Base-by-base conservation (phyloP, 768 basidiomycete species). In the Tulasnella sp. region DNA sequence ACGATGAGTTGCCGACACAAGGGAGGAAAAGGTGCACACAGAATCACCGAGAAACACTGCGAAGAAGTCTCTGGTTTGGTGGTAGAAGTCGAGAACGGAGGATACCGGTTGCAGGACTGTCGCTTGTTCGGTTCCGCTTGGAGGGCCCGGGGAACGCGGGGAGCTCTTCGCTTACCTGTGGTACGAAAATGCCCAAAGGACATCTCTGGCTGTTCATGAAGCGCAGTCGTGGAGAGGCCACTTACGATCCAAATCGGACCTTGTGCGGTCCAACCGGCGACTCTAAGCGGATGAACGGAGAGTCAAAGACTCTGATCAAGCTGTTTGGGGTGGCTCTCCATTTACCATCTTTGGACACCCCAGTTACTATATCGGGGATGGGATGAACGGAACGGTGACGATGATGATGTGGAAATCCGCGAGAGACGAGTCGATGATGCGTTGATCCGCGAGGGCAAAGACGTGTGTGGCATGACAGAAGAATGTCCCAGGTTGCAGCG, bases 1-100 rank as follows among this genome's bases (percentile, higher is more conserved):
- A 32, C 29, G 23, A n/a, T 51, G 51, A n/a, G 51, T 51, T 51
- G 51, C 51, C 51, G 51, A 51, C n/a, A 23, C 26, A 35, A 32
- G 26, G 55, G 5, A 29, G 9, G 26, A 35, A 13, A 67, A 67
- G 15, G 51, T 26, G 61, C 61, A 67, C 18, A 35, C 10, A 67
- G 51, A 67, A 67, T 67, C 61, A 35, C 61, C 61, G 61, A 67
- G 61, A 67, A 67, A 29, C 61, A 15, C 61, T 29, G 61, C 61
- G 32, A 32, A 35, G 61, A 16, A 67, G 61, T 67, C 29, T 26
- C 5, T 26, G 61, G 11, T 35, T 13, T 67, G 44, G 11, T 67
- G 26, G 11, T 11, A 26, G 61, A 67, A 29, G 29, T 67, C 61
- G 61, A 26, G 35, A 3, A 67, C 61, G 61, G 61, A 67, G 61